Conservation (phyloP, 2,329 filamentous ascomycete genomes). For the Fonsecaea monophora region DNA sequence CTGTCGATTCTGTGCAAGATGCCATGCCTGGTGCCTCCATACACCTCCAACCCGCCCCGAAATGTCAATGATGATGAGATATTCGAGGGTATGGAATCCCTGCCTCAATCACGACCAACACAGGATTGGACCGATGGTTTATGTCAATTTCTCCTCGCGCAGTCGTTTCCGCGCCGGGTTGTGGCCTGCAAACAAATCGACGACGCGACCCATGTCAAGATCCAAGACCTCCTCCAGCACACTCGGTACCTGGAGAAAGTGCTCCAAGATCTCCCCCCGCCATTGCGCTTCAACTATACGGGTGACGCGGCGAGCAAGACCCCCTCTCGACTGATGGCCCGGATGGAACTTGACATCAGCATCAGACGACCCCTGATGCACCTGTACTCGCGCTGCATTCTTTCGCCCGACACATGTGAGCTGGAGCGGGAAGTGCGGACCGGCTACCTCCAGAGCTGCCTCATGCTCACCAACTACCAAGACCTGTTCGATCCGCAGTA, state of each 20-base stretch:
- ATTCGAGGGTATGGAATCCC: slow-evolving; percentile 27
- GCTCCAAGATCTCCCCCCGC: slow-evolving; percentile 35
- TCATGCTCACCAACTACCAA: slow-evolving; percentile 43
- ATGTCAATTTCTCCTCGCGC: slow-evolving; percentile 38
- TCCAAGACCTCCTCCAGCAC: slow-evolving; percentile 33
- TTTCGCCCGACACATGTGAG: slow-evolving; percentile 30
- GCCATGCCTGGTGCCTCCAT: slow-evolving; percentile 36
- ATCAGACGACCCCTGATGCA: slow-evolving; percentile 44
- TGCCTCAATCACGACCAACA: slow-evolving; percentile 29
- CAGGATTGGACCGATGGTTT: slow-evolving; percentile 39
- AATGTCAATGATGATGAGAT: slow-evolving; percentile 39
- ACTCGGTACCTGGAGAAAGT: slow-evolving; percentile 36
- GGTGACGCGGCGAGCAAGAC: slow-evolving; percentile 37
- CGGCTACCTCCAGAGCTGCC: slow-evolving; percentile 41
- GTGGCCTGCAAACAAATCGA: slow-evolving; percentile 34
- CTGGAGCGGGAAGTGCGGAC: slow-evolving; percentile 38
- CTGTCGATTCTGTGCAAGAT: slow-evolving; percentile 39
- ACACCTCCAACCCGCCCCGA: slow-evolving; percentile 30
- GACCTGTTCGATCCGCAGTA: slow-evolving; percentile 45
- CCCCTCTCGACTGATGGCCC: slow-evolving; percentile 37
- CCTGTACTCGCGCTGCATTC: slow-evolving; percentile 42
- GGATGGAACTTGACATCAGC: slow-evolving; percentile 43
- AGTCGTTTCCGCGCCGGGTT: slow-evolving; percentile 36
- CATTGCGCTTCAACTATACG: slow-evolving; percentile 35
- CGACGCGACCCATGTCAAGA: slow-evolving; percentile 21